Evolutionary conservation across 2,329 filamentous ascomycete species (phyloP).

Genomic region (Colletotrichum karsti): DNA sequence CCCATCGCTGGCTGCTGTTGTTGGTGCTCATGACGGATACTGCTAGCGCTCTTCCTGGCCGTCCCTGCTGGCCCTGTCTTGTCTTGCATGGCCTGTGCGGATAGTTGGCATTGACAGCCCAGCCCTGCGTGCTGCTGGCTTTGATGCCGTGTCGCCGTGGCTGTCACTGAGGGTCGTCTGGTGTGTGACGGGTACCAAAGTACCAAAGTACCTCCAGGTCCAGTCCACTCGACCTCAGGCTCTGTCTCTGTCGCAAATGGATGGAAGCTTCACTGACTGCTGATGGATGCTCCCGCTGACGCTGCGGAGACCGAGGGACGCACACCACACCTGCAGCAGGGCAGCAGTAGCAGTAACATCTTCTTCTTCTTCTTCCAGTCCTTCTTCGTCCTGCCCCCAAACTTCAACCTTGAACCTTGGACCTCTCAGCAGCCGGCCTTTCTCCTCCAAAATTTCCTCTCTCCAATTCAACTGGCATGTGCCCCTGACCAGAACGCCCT

Average conservation of each 20-base stretch:
- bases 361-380: not conserved
- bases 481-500: slow-evolving; percentile 22
- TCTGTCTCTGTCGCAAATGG: not conserved
- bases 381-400: not conserved
- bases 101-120: slow-evolving; percentile 3
- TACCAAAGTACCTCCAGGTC: not conserved
- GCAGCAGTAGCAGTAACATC: not conserved
- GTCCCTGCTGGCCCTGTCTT: not conserved
- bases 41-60: not conserved
- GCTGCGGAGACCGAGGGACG: slow-evolving; percentile 22
- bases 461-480: slow-evolving; percentile 21
- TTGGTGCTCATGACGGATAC: not conserved
- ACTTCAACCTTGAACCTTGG: slow-evolving; percentile 18
- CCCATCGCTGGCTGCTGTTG: not conserved
- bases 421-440: slow-evolving; percentile 23
- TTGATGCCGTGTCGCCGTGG: slow-evolving; percentile 11
- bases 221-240: no score
- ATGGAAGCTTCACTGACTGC: slow-evolving; percentile 14
- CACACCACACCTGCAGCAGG: slow-evolving; percentile 1
- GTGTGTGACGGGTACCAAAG: not conserved
- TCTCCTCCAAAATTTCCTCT: slow-evolving; percentile 27
- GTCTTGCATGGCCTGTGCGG: not conserved
- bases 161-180: not conserved
- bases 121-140: slow-evolving; percentile 5
- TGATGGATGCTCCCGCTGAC: not conserved